Evolutionary conservation across 768 basidiomycete species (phyloP).

Genomic region (Boletus patriciae): DNA sequence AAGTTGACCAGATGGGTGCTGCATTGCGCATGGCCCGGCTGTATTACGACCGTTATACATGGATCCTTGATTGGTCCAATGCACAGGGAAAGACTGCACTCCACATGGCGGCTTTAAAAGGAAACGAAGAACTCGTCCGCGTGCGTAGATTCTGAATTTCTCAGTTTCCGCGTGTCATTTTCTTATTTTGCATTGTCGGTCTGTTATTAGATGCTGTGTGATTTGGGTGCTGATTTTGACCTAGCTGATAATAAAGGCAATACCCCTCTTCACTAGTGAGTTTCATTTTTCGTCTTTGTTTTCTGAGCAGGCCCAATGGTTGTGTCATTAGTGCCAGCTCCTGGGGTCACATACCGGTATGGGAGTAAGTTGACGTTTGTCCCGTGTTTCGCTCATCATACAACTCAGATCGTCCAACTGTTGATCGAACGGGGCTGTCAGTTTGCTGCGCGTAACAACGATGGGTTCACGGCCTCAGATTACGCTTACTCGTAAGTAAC

Average conservation of each 20-base stretch:
- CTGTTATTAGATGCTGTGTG: constrained; percentile 75
- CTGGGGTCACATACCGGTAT: constrained; percentile 80
- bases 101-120: constrained; percentile 84
- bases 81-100: constrained; percentile 86
- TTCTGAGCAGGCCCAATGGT: constrained; percentile 1
- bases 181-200: constrained; percentile 11
- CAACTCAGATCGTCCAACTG: constrained; percentile 68
- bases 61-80: constrained; percentile 92
- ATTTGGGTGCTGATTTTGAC: constrained; percentile 87
- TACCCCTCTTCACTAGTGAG: constrained; percentile 90
- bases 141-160: constrained; percentile 45
- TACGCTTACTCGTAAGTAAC: constrained; percentile 64
- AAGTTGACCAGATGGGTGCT: constrained; percentile 67
- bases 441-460: constrained; percentile 80
- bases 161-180: constrained; percentile 9
- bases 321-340: constrained; percentile 66
- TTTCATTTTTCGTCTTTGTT: constrained; percentile 8
- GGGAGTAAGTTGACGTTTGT: constrained; percentile 27
- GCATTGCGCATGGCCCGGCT: constrained; percentile 82
- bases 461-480: constrained; percentile 89
- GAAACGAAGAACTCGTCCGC: constrained; percentile 85
- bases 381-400: constrained; percentile 11
- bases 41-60: constrained; percentile 84
- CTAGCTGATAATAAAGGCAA: constrained; percentile 90
- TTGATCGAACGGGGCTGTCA: constrained; percentile 89